Percentiles rank a stretch among this genome's conserved stretches.
Evolutionary conservation across 257 asterid genomes (phyloP).

Genomic region (Nicotiana attenuata): DNA sequence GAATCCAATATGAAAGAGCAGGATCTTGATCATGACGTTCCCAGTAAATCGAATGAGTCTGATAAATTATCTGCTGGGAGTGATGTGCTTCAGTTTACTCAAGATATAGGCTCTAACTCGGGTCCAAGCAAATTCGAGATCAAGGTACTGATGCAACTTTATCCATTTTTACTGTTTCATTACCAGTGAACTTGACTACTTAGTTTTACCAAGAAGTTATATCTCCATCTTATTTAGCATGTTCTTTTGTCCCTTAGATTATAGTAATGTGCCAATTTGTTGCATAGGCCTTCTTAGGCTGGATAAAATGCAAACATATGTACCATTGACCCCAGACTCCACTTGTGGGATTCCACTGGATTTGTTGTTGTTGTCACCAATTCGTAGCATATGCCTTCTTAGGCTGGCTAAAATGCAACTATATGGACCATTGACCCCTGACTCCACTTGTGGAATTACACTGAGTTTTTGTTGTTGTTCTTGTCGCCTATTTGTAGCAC

Average conservation of each 20-base stretch:
- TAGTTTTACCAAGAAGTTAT: no score
- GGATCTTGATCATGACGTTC: conserved; percentile 22
- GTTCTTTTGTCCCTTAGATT: no score
- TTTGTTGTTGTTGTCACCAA: background rate
- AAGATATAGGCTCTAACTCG: conserved; percentile 30
- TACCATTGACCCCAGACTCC: no score
- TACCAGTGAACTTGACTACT: background rate
- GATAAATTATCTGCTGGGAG: conserved; percentile 31
- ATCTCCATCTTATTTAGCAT: no score
- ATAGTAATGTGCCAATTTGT: background rate
- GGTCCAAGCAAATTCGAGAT: conserved; percentile 35
- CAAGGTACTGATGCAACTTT: conserved; percentile 31
- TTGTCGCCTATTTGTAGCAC: no score
- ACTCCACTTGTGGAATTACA: no score
- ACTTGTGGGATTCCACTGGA: background rate
- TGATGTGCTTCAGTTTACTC: conserved; percentile 21
- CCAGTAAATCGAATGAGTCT: conserved; percentile 30
- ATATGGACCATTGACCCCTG: background rate
- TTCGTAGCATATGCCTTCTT: background rate
- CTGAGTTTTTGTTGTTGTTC: no score
- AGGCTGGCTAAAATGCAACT: background rate
- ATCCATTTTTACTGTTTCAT: background rate
- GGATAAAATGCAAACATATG: no score
- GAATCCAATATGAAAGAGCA: conserved; percentile 35
- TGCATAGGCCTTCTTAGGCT: background rate